These are phyloP conservation scores for Tremella fuciformis DNA, from an alignment of 768 basidiomycete species.

Conservation along the genomic window DNA sequence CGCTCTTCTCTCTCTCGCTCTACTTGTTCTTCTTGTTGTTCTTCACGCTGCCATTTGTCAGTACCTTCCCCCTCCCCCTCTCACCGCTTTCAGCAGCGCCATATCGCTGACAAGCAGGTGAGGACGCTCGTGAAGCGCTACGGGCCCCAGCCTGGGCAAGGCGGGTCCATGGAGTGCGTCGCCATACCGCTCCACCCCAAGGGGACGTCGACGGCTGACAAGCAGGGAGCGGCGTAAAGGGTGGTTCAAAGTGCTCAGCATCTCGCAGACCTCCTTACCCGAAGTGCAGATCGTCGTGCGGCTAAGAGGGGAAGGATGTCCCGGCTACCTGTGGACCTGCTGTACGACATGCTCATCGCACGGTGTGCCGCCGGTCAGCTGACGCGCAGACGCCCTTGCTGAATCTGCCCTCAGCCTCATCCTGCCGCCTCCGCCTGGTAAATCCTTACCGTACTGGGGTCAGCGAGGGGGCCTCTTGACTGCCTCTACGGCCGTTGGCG, in stretches of 20 bases:
- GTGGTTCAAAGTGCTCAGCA: slow-evolving; percentile 63
- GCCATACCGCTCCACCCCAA: background rate
- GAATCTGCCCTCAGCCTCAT: slow-evolving; percentile 74
- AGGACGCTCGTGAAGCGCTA: slow-evolving; percentile 12
- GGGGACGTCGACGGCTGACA: background rate
- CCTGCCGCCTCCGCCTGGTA: slow-evolving; percentile 56
- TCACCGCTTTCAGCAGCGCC: no score
- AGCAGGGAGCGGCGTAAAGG: slow-evolving; percentile 63
- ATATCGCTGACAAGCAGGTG: slow-evolving; percentile 11
- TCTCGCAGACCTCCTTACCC: slow-evolving; percentile 61
- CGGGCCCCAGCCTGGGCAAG: slow-evolving; percentile 32
- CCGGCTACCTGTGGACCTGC: slow-evolving; percentile 53
- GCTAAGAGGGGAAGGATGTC: slow-evolving; percentile 69
- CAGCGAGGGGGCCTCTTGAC: slow-evolving; percentile 76
- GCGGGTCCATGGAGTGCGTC: slow-evolving; percentile 56
- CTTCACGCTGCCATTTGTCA: slow-evolving; percentile 18
- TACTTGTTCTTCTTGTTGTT: slow-evolving; percentile 34
- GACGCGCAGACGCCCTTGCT: slow-evolving; percentile 63
- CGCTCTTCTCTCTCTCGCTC: slow-evolving; percentile 17
- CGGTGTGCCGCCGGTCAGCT: no score
- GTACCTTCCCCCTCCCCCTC: slow-evolving; percentile 3
- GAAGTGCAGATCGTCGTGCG: slow-evolving; percentile 60
- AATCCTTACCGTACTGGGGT: slow-evolving; percentile 60
- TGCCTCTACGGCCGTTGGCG: slow-evolving; percentile 76
- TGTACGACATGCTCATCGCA: slow-evolving; percentile 27